Conservation (phyloP, 108 stramenopile species). For the Cyclotella cryptica region DNA sequence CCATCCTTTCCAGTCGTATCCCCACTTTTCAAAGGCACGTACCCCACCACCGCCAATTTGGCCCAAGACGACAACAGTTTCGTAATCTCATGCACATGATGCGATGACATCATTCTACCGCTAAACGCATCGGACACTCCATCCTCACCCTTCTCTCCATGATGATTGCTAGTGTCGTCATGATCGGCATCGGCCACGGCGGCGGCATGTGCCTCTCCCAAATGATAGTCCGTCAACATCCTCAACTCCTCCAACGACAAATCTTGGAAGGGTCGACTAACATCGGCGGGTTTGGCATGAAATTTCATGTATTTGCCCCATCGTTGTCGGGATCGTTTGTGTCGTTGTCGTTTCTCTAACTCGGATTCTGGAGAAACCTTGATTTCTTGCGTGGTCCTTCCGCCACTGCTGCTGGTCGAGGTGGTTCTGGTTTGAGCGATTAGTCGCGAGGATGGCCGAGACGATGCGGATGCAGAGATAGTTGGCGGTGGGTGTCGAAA, state of each 20-base stretch:
- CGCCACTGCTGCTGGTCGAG: too few species aligned
- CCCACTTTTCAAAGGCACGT: not conserved
- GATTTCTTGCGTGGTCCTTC: not conserved
- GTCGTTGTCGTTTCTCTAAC: not conserved
- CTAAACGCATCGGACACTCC: not conserved
- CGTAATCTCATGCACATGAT: slow-evolving; percentile 32
- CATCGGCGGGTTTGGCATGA: not conserved
- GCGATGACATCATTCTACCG: slow-evolving; percentile 16
- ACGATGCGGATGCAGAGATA: too few species aligned
- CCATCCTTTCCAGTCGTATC: too few species aligned
- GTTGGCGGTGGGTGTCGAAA: too few species aligned
- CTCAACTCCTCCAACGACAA: slow-evolving; percentile 21
- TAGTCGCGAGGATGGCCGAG: too few species aligned
- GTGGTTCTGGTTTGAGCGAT: too few species aligned
- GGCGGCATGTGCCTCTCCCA: slow-evolving; percentile 1
- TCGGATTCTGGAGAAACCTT: not conserved
- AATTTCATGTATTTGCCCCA: not conserved
- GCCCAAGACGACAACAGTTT: slow-evolving; percentile 32
- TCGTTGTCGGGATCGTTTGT: slow-evolving; percentile 4
- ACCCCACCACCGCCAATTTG: slow-evolving; percentile 7
- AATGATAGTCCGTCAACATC: slow-evolving; percentile 21
- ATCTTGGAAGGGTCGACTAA: slow-evolving; percentile 4
- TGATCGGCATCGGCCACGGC: not conserved
- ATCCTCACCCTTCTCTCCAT: not conserved
- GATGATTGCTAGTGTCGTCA: too few species aligned